Conservation (phyloP, 352 stramenopile genomes). For the Thalassiosira ordinaria region DNA sequence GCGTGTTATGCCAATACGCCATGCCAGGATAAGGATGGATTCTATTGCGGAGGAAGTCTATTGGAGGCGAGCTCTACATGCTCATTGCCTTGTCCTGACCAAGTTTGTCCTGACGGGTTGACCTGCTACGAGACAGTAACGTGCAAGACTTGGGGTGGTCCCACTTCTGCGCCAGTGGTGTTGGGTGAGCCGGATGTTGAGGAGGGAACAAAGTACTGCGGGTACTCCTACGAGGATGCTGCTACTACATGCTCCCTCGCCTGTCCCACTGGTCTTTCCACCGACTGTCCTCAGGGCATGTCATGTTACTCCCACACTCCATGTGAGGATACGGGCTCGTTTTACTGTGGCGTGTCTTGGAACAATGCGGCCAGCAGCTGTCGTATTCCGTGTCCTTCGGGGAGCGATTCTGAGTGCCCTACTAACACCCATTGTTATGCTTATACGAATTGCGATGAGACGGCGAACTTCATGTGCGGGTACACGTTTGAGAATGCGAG, state of each 20-base stretch:
- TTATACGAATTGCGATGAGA: conserved; percentile 63
- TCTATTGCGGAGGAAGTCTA: conserved; percentile 55
- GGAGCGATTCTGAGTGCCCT: conserved; percentile 52
- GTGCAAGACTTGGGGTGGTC: conserved; percentile 27
- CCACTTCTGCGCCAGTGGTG: conserved; percentile 22
- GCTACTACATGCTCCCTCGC: conserved; percentile 35
- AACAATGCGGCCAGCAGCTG: conserved; percentile 65
- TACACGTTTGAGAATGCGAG: conserved; percentile 49
- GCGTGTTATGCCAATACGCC: conserved; percentile 64
- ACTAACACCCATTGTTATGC: conserved; percentile 47
- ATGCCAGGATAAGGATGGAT: conserved; percentile 49
- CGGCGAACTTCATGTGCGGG: conserved; percentile 55
- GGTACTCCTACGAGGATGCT: conserved; percentile 48
- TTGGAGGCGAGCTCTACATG: conserved; percentile 57
- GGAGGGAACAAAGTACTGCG: conserved; percentile 61
- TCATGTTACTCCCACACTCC: conserved; percentile 58
- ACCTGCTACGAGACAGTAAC: conserved; percentile 57
- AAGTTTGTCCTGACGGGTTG: conserved; percentile 34
- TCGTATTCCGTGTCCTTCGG: conserved; percentile 50
- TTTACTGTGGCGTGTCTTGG: conserved; percentile 62
- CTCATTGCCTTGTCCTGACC: conserved; percentile 41
- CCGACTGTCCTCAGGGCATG: conserved; percentile 52
- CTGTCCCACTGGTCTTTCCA: conserved; percentile 42
- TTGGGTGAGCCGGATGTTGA: conserved; percentile 44
- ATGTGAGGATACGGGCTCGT: conserved; percentile 54